A percentile compares a stretch with the other conserved stretches of the same genome.
phyloP scores from a whole-genome alignment of 768 basidiomycete species.

The Leccinum rimulosum region DNA sequence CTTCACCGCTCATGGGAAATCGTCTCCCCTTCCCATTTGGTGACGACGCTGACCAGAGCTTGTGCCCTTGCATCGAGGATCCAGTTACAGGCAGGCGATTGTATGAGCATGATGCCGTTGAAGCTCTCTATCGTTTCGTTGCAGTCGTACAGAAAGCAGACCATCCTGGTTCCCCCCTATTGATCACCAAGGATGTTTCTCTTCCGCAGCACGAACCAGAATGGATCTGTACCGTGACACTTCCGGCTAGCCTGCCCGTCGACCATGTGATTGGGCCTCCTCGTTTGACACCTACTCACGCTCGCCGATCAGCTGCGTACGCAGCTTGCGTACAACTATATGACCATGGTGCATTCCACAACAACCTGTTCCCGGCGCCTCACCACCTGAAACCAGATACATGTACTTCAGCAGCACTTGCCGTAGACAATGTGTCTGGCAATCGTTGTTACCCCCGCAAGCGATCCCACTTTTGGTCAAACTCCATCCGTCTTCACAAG shows the following conservation, averaged over 20 bases:
- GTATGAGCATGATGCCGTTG: constrained; percentile 54
- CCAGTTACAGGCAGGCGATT: constrained; percentile 62
- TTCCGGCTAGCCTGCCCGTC: constrained; percentile 44
- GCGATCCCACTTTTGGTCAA: constrained; percentile 66
- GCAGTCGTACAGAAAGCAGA: constrained; percentile 19
- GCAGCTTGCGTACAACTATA: constrained; percentile 51
- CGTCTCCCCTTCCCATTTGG: constrained; percentile 45
- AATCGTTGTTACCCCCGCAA: constrained; percentile 57
- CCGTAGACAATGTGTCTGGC: constrained; percentile 36
- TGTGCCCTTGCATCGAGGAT: constrained; percentile 48
- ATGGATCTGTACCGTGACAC: constrained; percentile 48
- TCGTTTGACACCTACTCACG: constrained; percentile 46
- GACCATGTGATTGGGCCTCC: constrained; percentile 43
- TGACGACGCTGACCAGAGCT: constrained; percentile 35
- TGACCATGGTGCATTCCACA: constrained; percentile 50
- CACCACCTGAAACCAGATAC: constrained; percentile 1
- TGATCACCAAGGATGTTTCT: constrained; percentile 24
- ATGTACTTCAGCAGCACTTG: constrained; percentile 8
- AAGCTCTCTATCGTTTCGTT: constrained; percentile 53
- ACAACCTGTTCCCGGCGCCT: constrained; percentile 38
- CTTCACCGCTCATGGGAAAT: constrained; percentile 39
- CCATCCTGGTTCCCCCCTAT: constrained; percentile 14
- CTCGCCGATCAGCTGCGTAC: constrained; percentile 60
- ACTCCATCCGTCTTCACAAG: constrained; percentile 31
- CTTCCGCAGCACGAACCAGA: constrained; percentile 15